Evolutionary conservation across 257 asterid genomes (phyloP).

Genomic region (Plantago major): DNA sequence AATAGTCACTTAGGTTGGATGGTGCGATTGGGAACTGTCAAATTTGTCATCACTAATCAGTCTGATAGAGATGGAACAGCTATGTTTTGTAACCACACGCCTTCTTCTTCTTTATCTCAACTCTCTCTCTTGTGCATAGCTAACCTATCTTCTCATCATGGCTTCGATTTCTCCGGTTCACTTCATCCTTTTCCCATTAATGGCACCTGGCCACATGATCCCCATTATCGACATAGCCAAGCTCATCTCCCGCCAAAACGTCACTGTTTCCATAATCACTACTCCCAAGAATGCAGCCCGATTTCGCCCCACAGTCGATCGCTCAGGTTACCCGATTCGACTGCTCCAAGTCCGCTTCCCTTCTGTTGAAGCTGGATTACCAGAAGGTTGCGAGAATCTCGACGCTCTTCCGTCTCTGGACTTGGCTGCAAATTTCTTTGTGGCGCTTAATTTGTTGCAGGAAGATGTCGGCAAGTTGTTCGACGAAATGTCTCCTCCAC

Average conservation of each 20-base stretch:
- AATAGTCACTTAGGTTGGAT: no score
- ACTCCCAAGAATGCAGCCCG: slow-evolving; percentile 3
- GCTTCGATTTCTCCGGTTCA: not conserved
- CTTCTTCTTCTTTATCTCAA: no score
- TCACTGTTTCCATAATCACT: slow-evolving; percentile 34
- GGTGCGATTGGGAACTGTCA: no score
- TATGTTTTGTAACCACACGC: no score
- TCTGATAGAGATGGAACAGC: no score
- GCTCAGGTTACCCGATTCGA: slow-evolving; percentile 1
- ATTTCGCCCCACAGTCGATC: not conserved
- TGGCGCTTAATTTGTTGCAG: slow-evolving; percentile 3
- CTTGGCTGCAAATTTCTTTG: not conserved
- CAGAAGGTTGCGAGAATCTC: slow-evolving; percentile 5
- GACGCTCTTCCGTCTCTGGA: slow-evolving; percentile 7
- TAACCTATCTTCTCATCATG: no score
- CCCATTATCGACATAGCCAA: slow-evolving; percentile 15
- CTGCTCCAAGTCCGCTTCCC: slow-evolving; percentile 1
- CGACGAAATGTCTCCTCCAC: slow-evolving; percentile 1
- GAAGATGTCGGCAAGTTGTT: not conserved
- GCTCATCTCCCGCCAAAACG: not conserved
- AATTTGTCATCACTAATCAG: no score
- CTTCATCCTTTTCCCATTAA: slow-evolving; percentile 6
- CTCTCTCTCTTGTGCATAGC: no score
- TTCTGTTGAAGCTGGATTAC: slow-evolving; percentile 4
- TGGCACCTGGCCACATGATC: slow-evolving; percentile 21